phyloP scores from a whole-genome alignment of 106 monocot species.

The Acanthochlamys bracteata region DNA sequence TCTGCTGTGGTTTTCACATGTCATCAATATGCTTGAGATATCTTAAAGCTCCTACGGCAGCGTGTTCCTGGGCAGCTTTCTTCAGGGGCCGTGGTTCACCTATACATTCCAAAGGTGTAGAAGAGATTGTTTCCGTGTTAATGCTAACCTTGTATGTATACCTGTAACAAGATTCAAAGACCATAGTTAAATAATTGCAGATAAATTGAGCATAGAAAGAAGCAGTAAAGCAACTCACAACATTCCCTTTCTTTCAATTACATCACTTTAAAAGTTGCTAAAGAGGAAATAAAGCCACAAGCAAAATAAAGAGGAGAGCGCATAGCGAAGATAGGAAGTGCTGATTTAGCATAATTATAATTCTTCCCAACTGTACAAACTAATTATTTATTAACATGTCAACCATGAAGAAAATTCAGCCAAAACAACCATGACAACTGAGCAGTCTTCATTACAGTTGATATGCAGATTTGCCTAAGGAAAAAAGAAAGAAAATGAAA shows the following conservation, averaged over 20 bases:
- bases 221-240: background rate
- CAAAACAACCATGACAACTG: too few relatives aligned
- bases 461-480: background rate
- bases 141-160: conserved; percentile 64
- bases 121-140: conserved; percentile 14
- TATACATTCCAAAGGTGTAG: conserved; percentile 47
- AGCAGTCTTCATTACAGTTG: background rate
- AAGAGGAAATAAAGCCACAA: too few relatives aligned
- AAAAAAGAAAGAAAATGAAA: too few relatives aligned
- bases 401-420: too few relatives aligned
- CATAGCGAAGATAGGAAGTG: too few relatives aligned
- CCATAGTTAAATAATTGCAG: background rate
- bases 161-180: conserved; percentile 19
- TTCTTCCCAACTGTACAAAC: too few relatives aligned
- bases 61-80: conserved; percentile 75
- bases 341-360: too few relatives aligned
- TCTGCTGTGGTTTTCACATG: background rate
- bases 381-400: too few relatives aligned
- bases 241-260: too few relatives aligned
- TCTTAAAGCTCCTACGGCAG: conserved; percentile 80
- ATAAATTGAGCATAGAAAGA: background rate
- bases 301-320: too few relatives aligned
- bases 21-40: conserved; percentile 51
- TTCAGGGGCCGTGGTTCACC: conserved; percentile 54
- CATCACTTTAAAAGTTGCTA: too few relatives aligned